Percentiles rank a stretch among this genome's conserved stretches.
Conservation (phyloP, 2,329 filamentous ascomycete genomes). For the Ramularia endophylla region DNA sequence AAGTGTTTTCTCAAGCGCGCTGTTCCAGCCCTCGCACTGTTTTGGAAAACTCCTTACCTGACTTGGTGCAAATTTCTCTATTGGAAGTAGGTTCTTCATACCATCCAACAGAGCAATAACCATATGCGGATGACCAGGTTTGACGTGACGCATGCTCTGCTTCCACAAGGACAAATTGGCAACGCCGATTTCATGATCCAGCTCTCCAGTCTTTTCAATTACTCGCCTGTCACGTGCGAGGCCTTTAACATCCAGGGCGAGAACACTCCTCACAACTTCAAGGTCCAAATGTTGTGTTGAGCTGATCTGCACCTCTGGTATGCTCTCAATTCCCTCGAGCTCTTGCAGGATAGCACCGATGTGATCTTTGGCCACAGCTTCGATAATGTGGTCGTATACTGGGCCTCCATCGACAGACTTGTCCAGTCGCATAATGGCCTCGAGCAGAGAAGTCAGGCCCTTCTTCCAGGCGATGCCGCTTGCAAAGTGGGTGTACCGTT, state of each 20-base stretch:
- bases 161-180: conserved; percentile 76
- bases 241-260: conserved; percentile 66
- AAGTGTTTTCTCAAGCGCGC: conserved; percentile 57
- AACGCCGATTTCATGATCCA: conserved; percentile 62
- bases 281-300: conserved; percentile 47
- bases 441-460: conserved; percentile 41
- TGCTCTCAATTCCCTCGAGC: conserved; percentile 27
- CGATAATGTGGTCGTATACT: conserved; percentile 24
- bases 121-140: conserved; percentile 62
- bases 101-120: conserved; percentile 68
- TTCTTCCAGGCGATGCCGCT: conserved; percentile 58
- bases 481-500: conserved; percentile 51
- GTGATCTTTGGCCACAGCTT: conserved; percentile 27
- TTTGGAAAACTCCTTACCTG: conserved; percentile 34
- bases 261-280: conserved; percentile 59
- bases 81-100: conserved; percentile 61
- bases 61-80: conserved; percentile 61
- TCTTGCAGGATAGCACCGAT: conserved; percentile 23
- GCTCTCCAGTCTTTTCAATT: conserved; percentile 54
- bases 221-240: conserved; percentile 63
- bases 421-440: conserved; percentile 18
- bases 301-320: conserved; percentile 25
- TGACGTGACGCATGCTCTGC: conserved; percentile 62
- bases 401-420: conserved; percentile 23
- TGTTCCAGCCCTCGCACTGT: conserved; percentile 70